These are phyloP conservation scores for Prunus kanzakura DNA, from an alignment of 306 rosid species.

Conservation along the genomic window DNA sequence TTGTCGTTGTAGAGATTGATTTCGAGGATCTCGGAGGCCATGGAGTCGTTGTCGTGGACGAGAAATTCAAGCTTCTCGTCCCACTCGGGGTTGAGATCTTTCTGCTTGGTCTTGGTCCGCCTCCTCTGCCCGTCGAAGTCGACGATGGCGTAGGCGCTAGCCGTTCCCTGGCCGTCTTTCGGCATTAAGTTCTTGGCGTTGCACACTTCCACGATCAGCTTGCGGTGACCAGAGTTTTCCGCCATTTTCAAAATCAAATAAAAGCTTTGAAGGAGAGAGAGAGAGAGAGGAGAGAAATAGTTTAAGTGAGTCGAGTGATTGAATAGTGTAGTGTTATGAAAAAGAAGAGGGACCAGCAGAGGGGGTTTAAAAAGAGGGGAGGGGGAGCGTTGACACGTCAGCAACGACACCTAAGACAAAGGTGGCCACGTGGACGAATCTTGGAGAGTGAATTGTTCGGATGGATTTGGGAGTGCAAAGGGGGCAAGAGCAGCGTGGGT, in stretches of 20 bases:
- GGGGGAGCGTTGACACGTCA: slow-evolving; percentile 53
- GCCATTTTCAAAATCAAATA: slow-evolving; percentile 38
- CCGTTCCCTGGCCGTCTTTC: slow-evolving; percentile 94
- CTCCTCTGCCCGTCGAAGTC: slow-evolving; percentile 88
- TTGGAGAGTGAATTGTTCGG: slow-evolving; percentile 2
- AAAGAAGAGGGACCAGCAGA: background rate
- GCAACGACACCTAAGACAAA: background rate
- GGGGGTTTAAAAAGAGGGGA: slow-evolving; percentile 6
- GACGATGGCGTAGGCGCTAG: slow-evolving; percentile 83
- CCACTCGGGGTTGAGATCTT: slow-evolving; percentile 92
- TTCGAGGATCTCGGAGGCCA: slow-evolving; percentile 55
- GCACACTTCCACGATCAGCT: slow-evolving; percentile 69
- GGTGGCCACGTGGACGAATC: slow-evolving; percentile 31
- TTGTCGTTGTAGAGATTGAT: slow-evolving; percentile 78
- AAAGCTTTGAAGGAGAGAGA: background rate
- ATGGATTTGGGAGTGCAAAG: background rate
- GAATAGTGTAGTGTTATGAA: background rate
- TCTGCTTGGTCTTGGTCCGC: slow-evolving; percentile 62
- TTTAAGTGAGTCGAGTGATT: background rate
- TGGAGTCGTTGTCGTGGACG: slow-evolving; percentile 51
- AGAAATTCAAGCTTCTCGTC: slow-evolving; percentile 78
- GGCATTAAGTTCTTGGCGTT: slow-evolving; percentile 90
- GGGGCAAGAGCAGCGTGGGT: slow-evolving; percentile 10
- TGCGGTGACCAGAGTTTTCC: slow-evolving; percentile 40
- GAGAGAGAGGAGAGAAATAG: background rate